These are phyloP conservation scores for Syzygium syzygioides DNA, from an alignment of 441 rosid genomes.

Conservation along the genomic window DNA sequence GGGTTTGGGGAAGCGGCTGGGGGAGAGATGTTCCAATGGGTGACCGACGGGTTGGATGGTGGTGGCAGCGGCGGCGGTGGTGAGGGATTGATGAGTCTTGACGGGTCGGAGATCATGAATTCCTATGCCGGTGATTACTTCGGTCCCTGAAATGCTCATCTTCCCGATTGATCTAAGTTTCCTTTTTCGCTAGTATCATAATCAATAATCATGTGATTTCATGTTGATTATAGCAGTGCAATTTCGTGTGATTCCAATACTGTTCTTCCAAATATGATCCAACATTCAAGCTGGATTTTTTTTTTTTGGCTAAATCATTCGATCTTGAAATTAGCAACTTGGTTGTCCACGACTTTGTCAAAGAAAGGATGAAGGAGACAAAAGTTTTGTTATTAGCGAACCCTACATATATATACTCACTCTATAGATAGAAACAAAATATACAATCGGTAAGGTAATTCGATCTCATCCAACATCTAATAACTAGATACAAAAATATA, in stretches of 20 bases:
- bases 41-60: background rate
- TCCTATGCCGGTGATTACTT: background rate
- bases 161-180: background rate
- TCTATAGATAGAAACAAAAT: too few relatives aligned
- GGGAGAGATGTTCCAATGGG: background rate
- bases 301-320: too few relatives aligned
- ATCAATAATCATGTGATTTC: background rate
- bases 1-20: background rate
- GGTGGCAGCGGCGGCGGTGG: background rate
- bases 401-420: too few relatives aligned
- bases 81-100: background rate
- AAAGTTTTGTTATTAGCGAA: too few relatives aligned
- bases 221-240: background rate
- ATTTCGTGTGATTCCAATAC: background rate
- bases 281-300: background rate
- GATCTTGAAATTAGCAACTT: too few relatives aligned
- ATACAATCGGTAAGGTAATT: too few relatives aligned
- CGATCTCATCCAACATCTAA: too few relatives aligned
- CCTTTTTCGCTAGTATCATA: background rate
- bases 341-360: too few relatives aligned
- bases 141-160: background rate
- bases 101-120: background rate
- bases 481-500: too few relatives aligned
- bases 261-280: background rate
- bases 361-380: too few relatives aligned